These are phyloP conservation scores for Flaveria floridana DNA, from an alignment of 140 eudicot genomes.

Conservation along the genomic window DNA sequence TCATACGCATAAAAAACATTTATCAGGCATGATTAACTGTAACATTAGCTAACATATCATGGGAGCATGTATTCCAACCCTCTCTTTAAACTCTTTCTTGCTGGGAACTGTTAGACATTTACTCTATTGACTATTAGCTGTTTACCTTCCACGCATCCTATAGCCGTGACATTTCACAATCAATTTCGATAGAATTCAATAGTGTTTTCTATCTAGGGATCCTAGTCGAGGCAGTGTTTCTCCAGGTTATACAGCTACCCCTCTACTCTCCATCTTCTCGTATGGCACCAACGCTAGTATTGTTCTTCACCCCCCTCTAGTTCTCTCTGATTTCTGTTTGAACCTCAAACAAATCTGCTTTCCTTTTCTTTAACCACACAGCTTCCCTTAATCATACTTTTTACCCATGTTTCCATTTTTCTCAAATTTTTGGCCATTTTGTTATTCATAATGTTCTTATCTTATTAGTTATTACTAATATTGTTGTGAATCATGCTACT, in stretches of 20 bases:
- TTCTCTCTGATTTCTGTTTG: no score
- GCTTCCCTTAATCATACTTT: no score
- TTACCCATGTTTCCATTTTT: no score
- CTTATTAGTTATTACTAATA: background rate
- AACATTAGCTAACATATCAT: background rate
- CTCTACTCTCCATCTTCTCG: no score
- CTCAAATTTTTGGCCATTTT: no score
- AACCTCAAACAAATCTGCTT: no score
- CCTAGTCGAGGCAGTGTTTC: background rate
- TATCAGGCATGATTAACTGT: background rate
- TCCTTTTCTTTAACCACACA: no score
- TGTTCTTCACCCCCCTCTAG: no score
- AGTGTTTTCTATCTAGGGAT: background rate
- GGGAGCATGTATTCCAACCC: background rate
- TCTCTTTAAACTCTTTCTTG: background rate
- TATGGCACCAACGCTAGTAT: no score
- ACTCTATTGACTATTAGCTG: background rate
- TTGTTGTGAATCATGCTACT: background rate
- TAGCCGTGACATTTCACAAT: background rate
- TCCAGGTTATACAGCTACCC: background rate
- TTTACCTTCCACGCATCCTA: slow-evolving; percentile 1
- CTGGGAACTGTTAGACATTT: background rate
- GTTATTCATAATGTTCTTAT: background rate
- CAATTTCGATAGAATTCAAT: background rate
- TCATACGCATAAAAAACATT: background rate